A percentile compares a stretch with the other conserved stretches of the same genome.
Evolutionary conservation across 1,284 basidiomycete species (phyloP).

Genomic region (Papiliotrema terrestris): DNA sequence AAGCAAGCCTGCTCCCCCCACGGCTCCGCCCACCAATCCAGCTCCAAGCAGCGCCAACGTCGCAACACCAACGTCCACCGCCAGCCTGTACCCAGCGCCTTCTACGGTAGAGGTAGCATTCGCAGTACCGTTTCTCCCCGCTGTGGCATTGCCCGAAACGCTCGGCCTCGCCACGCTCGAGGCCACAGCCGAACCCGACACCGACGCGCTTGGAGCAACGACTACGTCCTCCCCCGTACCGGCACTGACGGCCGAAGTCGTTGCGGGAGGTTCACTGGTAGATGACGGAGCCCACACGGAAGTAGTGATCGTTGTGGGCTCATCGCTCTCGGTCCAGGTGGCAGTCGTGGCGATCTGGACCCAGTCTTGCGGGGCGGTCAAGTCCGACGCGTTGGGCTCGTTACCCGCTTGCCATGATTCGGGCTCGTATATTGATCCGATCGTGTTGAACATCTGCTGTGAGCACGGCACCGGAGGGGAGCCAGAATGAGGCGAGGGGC

Average conservation of each 20-base stretch:
- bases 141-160: no score
- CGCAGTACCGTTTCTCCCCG: not conserved
- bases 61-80: not conserved
- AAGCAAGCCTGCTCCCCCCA: not conserved
- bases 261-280: not conserved
- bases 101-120: not conserved
- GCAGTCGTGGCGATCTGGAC: not conserved
- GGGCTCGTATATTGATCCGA: conserved; percentile 27
- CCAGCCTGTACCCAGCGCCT: not conserved
- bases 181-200: not conserved
- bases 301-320: conserved; percentile 1
- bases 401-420: conserved; percentile 5
- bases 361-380: conserved; percentile 1
- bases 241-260: not conserved
- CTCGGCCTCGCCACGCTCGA: not conserved
- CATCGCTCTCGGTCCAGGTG: not conserved
- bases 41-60: not conserved
- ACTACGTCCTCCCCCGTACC: not conserved
- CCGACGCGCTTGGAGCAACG: not conserved
- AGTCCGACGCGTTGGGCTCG: not conserved
- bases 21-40: not conserved
- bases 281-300: conserved; percentile 3
- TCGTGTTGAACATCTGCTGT: conserved; percentile 26
- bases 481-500: not conserved
- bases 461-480: not conserved